Conservation (phyloP, 2,329 filamentous ascomycete genomes). For the Didymella lethalis region DNA sequence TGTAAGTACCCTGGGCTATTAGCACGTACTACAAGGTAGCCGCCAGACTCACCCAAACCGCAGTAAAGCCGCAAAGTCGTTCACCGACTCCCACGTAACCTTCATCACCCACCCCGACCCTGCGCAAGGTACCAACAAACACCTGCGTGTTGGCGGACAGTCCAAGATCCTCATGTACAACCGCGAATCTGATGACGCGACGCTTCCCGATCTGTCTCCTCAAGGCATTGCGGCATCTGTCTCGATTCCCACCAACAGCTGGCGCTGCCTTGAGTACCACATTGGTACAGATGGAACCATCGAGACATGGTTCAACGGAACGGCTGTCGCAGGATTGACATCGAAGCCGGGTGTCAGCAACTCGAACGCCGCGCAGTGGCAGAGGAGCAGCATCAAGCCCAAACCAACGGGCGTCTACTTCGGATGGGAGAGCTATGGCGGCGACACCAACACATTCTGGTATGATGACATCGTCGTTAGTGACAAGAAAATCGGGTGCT, state of each 20-base stretch:
- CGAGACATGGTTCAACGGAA: slow-evolving; percentile 67
- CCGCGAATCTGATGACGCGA: slow-evolving; percentile 69
- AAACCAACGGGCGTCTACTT: slow-evolving; percentile 66
- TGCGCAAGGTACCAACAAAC: slow-evolving; percentile 63
- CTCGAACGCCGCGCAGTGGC: slow-evolving; percentile 62
- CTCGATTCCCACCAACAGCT: slow-evolving; percentile 59
- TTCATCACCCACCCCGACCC: slow-evolving; percentile 71
- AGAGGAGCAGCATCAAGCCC: slow-evolving; percentile 59
- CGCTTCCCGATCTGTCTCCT: slow-evolving; percentile 67
- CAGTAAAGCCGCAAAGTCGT: slow-evolving; percentile 64
- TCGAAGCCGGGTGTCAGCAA: slow-evolving; percentile 59
- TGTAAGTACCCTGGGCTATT: slow-evolving; percentile 56
- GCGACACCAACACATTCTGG: slow-evolving; percentile 68
- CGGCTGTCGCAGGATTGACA: slow-evolving; percentile 61
- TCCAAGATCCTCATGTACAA: slow-evolving; percentile 70
- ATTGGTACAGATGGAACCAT: slow-evolving; percentile 65
- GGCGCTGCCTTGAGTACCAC: slow-evolving; percentile 70
- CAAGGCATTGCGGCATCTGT: slow-evolving; percentile 64
- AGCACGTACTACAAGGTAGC: no score
- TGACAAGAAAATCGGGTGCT: slow-evolving; percentile 60
- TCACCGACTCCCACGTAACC: slow-evolving; percentile 67
- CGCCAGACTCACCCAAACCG: slow-evolving; percentile 16
- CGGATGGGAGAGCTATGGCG: slow-evolving; percentile 70
- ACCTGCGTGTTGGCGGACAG: slow-evolving; percentile 69
- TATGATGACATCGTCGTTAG: slow-evolving; percentile 66